A percentile compares a stretch with the other conserved stretches of the same genome.
Evolutionary conservation across 1,284 basidiomycete species (phyloP).

Genomic region (Cystobasidium slooffiae): DNA sequence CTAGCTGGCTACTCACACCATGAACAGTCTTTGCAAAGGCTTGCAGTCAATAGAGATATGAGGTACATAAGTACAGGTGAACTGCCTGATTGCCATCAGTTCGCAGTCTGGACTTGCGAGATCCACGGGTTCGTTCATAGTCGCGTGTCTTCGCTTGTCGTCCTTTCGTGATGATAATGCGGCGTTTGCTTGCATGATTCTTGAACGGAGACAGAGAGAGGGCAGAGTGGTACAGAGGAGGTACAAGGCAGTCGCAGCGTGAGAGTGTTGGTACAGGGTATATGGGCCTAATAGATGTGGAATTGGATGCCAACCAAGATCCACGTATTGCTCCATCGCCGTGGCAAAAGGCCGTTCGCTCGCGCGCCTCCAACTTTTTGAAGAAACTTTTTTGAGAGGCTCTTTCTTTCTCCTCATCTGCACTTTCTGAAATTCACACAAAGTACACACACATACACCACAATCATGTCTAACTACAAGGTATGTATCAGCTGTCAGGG

Average conservation of each 20-base stretch:
- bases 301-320: no score
- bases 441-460: not conserved
- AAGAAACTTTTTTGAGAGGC: conserved; percentile 1
- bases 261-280: not conserved
- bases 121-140: conserved; percentile 26
- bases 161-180: conserved; percentile 8
- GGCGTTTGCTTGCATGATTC: conserved; percentile 11
- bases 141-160: conserved; percentile 8
- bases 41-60: conserved; percentile 35
- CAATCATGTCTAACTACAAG: conserved; percentile 43
- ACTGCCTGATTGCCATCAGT: conserved; percentile 25
- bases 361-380: no score
- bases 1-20: conserved; percentile 10
- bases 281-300: not conserved
- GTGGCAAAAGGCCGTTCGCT: no score
- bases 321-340: no score
- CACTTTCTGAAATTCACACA: conserved; percentile 19
- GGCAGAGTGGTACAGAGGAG: not conserved
- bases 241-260: not conserved
- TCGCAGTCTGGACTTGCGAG: conserved; percentile 32
- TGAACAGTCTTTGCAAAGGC: conserved; percentile 36
- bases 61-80: conserved; percentile 35
- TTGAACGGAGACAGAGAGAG: not conserved
- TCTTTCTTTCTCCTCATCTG: conserved; percentile 2
- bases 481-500: not conserved